phyloP scores from a whole-genome alignment of 2,329 filamentous ascomycete genomes.

The Microsporum ferrugineum region DNA sequence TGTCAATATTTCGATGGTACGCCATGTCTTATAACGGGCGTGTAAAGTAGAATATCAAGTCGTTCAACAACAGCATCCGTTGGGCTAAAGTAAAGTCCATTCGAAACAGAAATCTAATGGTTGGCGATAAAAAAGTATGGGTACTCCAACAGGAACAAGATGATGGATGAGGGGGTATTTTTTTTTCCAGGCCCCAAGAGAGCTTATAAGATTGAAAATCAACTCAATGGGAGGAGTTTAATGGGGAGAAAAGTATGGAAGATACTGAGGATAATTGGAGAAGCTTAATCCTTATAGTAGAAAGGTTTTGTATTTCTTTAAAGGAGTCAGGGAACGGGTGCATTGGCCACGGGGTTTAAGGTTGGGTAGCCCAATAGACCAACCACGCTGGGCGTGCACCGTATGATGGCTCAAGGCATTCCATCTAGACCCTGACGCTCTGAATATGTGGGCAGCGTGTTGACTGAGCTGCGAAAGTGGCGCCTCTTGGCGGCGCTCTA shows the following conservation, averaged over 20 bases:
- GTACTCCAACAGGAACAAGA: not conserved
- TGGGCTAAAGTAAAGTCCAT: not conserved
- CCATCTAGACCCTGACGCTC: not conserved
- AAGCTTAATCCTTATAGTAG: not conserved
- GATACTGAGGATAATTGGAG: not conserved
- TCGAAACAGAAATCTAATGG: not conserved
- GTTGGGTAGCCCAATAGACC: constrained; percentile 2
- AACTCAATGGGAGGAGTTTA: not conserved
- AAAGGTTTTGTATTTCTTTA: not conserved
- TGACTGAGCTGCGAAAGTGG: not conserved
- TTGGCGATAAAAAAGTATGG: not conserved
- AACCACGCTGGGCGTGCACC: not conserved
- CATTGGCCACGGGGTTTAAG: constrained; percentile 2
- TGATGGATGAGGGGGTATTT: not conserved
- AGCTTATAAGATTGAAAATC: not conserved
- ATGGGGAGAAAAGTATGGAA: not conserved
- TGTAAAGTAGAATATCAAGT: not conserved
- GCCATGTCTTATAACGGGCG: not conserved
- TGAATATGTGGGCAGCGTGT: not conserved
- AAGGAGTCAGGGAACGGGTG: not conserved
- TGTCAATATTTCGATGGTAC: not conserved
- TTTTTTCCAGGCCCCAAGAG: not conserved
- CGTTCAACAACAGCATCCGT: not conserved
- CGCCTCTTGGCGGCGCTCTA: not conserved
- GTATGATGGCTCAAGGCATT: not conserved